Percentiles rank a stretch among this genome's conserved stretches.
phyloP scores from a whole-genome alignment of 2,329 filamentous ascomycete species.

The Penicillium sclerotigenum region DNA sequence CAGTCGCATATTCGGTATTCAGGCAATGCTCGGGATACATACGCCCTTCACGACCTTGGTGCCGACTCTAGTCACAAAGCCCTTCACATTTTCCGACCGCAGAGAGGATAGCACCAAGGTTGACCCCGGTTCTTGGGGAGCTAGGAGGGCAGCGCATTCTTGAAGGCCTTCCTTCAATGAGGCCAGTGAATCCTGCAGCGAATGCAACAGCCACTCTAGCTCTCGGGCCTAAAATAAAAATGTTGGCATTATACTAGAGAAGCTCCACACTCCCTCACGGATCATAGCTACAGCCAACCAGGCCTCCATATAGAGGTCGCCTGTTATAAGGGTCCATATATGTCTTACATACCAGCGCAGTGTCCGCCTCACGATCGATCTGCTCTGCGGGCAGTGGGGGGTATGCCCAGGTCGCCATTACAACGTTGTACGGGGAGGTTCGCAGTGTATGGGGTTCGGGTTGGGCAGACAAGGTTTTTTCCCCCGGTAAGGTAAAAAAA shows the following conservation, averaged over 20 bases:
- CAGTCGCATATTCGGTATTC: background rate
- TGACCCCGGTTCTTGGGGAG: constrained; percentile 77
- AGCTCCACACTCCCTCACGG: constrained; percentile 4
- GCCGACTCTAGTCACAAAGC: constrained; percentile 83
- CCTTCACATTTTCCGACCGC: constrained; percentile 86
- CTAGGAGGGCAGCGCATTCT: constrained; percentile 83
- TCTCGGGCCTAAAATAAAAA: constrained; percentile 49
- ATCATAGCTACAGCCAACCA: background rate
- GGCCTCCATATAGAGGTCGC: background rate
- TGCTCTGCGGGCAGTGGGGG: constrained; percentile 53
- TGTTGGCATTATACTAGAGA: constrained; percentile 14
- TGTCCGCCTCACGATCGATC: constrained; percentile 52
- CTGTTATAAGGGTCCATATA: constrained; percentile 2
- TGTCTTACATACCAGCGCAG: constrained; percentile 47
- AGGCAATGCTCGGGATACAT: constrained; percentile 36
- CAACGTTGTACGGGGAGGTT: background rate
- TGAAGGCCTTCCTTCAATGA: constrained; percentile 70
- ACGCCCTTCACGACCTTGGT: constrained; percentile 90
- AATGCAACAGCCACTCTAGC: constrained; percentile 61
- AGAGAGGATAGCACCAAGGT: constrained; percentile 86
- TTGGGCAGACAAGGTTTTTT: background rate
- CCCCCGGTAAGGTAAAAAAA: constrained; percentile 1
- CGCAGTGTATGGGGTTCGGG: background rate
- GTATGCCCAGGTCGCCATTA: constrained; percentile 62
- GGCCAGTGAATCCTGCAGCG: constrained; percentile 59